Conservation (phyloP, 768 basidiomycete genomes). For the Mycena venus region DNA sequence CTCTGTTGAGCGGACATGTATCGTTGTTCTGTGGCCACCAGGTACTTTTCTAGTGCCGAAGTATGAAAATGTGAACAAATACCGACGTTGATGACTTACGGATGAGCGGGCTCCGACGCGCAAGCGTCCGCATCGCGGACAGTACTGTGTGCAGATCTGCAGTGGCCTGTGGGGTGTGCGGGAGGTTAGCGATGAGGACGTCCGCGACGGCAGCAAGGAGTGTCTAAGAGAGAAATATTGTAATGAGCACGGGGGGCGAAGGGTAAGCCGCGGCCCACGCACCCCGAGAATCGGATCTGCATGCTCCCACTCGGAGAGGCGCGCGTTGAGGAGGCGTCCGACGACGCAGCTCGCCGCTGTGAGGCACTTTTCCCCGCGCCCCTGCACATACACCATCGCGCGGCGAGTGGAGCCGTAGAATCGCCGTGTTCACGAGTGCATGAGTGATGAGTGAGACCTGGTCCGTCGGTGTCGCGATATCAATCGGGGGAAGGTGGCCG, state of each 20-base stretch:
- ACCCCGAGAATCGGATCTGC: constrained; percentile 26
- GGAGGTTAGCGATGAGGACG: background rate
- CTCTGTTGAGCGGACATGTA: background rate
- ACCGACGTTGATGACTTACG: background rate
- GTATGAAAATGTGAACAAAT: background rate
- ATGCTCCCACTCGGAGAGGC: background rate
- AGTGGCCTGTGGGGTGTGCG: background rate
- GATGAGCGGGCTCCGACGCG: background rate
- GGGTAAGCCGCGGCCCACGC: background rate
- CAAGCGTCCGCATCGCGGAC: background rate
- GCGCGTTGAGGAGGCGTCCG: background rate
- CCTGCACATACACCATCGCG: background rate
- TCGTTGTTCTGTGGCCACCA: background rate
- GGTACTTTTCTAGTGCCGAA: background rate
- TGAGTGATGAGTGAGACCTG: background rate
- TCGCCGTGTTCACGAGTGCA: constrained; percentile 4
- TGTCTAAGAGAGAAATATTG: background rate
- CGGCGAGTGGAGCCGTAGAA: constrained; percentile 16
- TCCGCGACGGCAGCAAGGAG: background rate
- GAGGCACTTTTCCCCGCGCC: constrained; percentile 3
- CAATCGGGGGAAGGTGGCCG: background rate
- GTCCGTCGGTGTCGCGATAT: background rate
- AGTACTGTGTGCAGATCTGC: background rate
- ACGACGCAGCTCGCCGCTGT: background rate
- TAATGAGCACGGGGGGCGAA: background rate